Conservation (phyloP, 2,329 filamentous ascomycete genomes). For the Trichoderma polysporum region DNA sequence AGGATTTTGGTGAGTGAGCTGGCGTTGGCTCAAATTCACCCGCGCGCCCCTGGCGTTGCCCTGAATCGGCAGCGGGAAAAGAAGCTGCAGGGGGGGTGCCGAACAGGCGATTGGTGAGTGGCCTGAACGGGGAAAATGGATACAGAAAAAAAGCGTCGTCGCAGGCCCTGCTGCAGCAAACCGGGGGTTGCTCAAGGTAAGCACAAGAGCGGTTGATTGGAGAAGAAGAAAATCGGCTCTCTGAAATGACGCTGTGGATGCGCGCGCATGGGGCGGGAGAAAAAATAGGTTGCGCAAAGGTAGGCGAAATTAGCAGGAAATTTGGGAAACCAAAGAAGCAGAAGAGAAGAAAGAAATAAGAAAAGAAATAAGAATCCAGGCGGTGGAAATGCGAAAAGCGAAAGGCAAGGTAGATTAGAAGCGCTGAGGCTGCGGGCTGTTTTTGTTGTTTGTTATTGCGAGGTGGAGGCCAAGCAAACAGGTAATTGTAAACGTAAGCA, state of each 20-base stretch:
- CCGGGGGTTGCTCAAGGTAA: constrained; percentile 13
- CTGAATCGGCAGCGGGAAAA: constrained; percentile 2
- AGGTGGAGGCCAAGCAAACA: not conserved
- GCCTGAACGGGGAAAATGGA: constrained; percentile 13
- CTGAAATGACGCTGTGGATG: constrained; percentile 13
- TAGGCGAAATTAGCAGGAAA: constrained; percentile 1
- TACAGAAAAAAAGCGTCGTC: constrained; percentile 7
- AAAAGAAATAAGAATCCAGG: not conserved
- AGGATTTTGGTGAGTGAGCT: not conserved
- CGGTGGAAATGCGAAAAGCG: not conserved
- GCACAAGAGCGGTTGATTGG: not conserved
- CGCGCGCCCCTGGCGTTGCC: constrained; percentile 15
- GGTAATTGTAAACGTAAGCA: not conserved
- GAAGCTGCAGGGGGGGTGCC: constrained; percentile 8
- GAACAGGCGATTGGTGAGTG: constrained; percentile 9
- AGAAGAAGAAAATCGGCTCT: not conserved
- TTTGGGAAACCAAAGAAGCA: not conserved
- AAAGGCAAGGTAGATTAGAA: not conserved
- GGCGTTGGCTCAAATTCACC: not conserved
- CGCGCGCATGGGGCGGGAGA: constrained; percentile 8
- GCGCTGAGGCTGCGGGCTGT: not conserved
- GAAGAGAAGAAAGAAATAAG: not conserved
- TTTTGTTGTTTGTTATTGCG: not conserved
- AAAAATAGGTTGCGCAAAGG: not conserved
- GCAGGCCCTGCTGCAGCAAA: constrained; percentile 18